These are phyloP conservation scores for Oryza glumipatula DNA, from an alignment of 176 grass and related monocot species.

Conservation along the genomic window DNA sequence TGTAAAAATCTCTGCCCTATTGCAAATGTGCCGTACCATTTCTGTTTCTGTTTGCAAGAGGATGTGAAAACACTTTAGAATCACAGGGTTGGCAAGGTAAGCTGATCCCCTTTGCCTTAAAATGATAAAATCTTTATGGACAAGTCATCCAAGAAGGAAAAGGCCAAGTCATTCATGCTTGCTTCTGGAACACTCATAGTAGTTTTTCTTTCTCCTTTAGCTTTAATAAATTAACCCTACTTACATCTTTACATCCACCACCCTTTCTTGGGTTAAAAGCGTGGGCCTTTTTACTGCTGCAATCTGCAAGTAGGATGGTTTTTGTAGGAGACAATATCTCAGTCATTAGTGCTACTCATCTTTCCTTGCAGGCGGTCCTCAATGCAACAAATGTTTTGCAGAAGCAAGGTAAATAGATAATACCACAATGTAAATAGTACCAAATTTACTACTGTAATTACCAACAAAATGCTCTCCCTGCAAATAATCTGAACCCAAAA, in stretches of 20 bases:
- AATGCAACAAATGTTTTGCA: not conserved
- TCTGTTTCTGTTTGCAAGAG: conserved; percentile 19
- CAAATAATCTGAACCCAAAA: too few species aligned
- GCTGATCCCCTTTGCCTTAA: conserved; percentile 15
- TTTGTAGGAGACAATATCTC: not conserved
- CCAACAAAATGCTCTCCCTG: too few species aligned
- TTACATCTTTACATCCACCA: conserved; percentile 29
- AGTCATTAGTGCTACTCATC: not conserved
- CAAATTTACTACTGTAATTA: not conserved
- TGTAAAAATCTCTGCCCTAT: not conserved
- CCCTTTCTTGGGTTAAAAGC: conserved; percentile 24
- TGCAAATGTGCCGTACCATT: not conserved
- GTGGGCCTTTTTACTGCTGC: not conserved
- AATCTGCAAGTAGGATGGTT: not conserved
- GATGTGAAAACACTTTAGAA: not conserved
- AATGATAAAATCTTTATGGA: conserved; percentile 44
- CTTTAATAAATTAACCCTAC: conserved; percentile 30
- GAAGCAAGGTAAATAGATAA: not conserved
- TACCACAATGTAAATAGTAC: not conserved
- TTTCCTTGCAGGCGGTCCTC: not conserved
- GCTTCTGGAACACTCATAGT: conserved; percentile 44
- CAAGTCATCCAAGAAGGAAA: conserved; percentile 42
- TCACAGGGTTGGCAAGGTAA: conserved; percentile 33
- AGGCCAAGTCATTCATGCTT: conserved; percentile 34
- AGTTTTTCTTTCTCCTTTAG: conserved; percentile 21